Base-by-base conservation (phyloP, 2,329 filamentous ascomycete genomes). In the Polytolypa hystricis region DNA sequence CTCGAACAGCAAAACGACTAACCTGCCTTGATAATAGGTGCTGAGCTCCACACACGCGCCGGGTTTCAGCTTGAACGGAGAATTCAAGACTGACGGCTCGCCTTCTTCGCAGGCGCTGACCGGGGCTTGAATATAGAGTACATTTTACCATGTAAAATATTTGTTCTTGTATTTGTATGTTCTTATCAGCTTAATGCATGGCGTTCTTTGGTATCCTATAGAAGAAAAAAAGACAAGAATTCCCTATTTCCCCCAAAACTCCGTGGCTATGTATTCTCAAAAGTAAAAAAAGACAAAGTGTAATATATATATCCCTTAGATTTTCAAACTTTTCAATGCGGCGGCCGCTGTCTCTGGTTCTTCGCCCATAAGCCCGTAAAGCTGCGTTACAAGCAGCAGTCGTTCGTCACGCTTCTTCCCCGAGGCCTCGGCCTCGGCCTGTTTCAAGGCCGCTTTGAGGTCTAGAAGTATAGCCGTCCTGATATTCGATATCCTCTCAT, bases 21-120 rank as follows among this genome's bases (percentile, higher is more conserved):
- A 49, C 77, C 78, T 55, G 69, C 79, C 11, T 74, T 78, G 55
- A 69, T 79, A 14, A 16, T 40, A 74, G 56, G 82, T 96, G 21
- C 65, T 98, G 51, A 89, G 84, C 66, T 85, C 86, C 9, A 93
- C 89, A 5, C 72, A 91, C 54, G 79, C 81, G 2, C 87, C 91
- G 1, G 89, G 85, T 0, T 77, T 98, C 66, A 85, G 79, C 56
- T 64, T 98, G 57, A 93, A 75, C 55, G 89, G 87, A 39, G 76
- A 81, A 37, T 82, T 91, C 58, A 76, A 65, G 50, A 69, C 79
- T 36, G 67, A 71, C 4, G 70, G 74, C 41, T 75, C 75, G 42
- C 65, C 62, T 33, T 57, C 81, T 32, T 65, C 67, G 30, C 63
- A 70, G 17, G 67, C 55, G 38, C 50, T 66, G 46, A 55, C 54